Base-by-base conservation (phyloP, 2,329 filamentous ascomycete genomes). In the Pyricularia grisea region DNA sequence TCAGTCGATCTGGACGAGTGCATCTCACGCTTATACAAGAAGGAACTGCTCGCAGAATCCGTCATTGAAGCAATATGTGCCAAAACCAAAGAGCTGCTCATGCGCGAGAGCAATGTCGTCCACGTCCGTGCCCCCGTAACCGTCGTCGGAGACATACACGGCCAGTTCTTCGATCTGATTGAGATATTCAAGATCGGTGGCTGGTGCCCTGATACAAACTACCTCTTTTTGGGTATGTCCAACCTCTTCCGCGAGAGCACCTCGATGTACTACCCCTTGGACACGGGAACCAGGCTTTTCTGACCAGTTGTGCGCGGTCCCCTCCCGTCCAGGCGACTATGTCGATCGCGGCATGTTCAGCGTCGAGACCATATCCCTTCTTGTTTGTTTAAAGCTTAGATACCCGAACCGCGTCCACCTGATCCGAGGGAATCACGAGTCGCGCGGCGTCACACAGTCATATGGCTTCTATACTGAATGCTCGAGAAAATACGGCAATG, bases 381-480 rank as follows among this genome's bases (percentile, higher is more conserved):
- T 99, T 74, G 92, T 99, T 73, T 99, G 95, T 82, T 85, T 99
- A 72, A 99, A 99, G 80, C 86, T 99, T 72, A 91, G 95, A 84
- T 99, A 98, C 83, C 95, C 95, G 58, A 89, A 95, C 77, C 92
- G 95, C 77, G 94, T 99, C 69, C 93, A 97, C 79, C 85, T 99
- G 69, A 98, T 99, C 77, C 92, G 95, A 74, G 95, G 95, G 74
- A 99, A 99, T 80, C 95, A 99, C 81, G 95, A 99, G 81, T 97
- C 93, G 69, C 90, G 95, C 75, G 95, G 95, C 75, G 95, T 99
- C 68, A 99, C 95, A 12, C 95, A 99, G 80, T 98, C 94, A 31
- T 99, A 99, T 80, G 95, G 95, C 69, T 99, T 99, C 82, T 99
- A 99, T 78, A 98, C 95, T 27, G 95, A 99, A 78, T 99, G 95